Evolutionary conservation across 1,139 yeast genomes (phyloP).

Genomic region (Nakaseomyces nivariensis): DNA sequence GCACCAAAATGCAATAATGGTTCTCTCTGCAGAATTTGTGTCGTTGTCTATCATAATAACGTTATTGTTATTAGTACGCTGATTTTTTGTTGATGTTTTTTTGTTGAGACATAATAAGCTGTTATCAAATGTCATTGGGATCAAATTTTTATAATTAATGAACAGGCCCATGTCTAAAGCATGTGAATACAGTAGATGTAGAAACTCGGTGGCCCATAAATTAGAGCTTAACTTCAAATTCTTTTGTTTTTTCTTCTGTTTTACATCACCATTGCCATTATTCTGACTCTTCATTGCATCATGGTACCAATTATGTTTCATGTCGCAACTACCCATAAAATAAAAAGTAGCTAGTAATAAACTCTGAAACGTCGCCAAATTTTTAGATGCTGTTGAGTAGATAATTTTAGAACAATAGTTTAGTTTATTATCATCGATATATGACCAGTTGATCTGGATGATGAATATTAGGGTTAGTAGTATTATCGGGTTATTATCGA

Average conservation of each 20-base stretch:
- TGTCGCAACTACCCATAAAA: conserved; percentile 18
- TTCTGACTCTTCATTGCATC: not conserved
- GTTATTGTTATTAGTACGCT: not conserved
- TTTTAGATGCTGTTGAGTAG: conserved; percentile 11
- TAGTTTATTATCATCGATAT: conserved; percentile 22
- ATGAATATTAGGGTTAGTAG: conserved; percentile 17
- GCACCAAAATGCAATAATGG: conserved; percentile 21
- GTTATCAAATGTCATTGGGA: conserved; percentile 7
- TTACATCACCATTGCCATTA: not conserved
- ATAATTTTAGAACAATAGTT: conserved; percentile 22
- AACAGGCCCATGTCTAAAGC: conserved; percentile 20
- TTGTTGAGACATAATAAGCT: not conserved
- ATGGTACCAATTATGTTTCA: conserved; percentile 1
- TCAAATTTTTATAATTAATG: conserved; percentile 20
- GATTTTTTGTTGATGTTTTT: not conserved
- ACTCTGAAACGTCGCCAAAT: conserved; percentile 16
- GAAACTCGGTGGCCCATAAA: conserved; percentile 16
- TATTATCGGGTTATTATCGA: conserved; percentile 10
- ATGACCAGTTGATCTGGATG: conserved; percentile 25
- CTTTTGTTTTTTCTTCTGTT: conserved; percentile 1
- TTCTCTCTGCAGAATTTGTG: not conserved
- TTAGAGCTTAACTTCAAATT: conserved; percentile 4
- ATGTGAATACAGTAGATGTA: conserved; percentile 15
- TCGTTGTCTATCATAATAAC: conserved; percentile 3
- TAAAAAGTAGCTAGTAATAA: conserved; percentile 19